Evolutionary conservation across 495 filamentous ascomycete species (phyloP).

Genomic region (Lasiosphaeria ovina): DNA sequence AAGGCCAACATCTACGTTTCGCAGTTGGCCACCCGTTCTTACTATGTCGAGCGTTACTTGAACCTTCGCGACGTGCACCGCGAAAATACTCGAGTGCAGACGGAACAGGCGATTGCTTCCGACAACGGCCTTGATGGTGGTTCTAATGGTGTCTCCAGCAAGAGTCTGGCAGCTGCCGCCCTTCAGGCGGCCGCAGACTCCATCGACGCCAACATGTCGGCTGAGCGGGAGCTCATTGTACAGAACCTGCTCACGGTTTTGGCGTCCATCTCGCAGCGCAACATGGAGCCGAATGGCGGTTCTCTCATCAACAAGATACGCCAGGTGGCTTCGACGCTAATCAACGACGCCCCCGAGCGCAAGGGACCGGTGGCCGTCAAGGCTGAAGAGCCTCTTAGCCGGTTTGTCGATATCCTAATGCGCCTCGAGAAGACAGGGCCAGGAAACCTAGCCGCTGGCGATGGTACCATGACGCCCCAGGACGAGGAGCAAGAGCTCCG

Average conservation of each 20-base stretch:
- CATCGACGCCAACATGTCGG: slow-evolving; percentile 54
- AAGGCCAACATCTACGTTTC: slow-evolving; percentile 78
- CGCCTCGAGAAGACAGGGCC: slow-evolving; percentile 60
- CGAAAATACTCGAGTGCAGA: slow-evolving; percentile 26
- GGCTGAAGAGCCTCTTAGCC: slow-evolving; percentile 62
- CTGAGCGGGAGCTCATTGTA: slow-evolving; percentile 73
- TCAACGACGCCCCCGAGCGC: slow-evolving; percentile 57
- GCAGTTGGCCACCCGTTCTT: slow-evolving; percentile 71
- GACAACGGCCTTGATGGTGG: slow-evolving; percentile 24
- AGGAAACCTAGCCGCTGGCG: slow-evolving; percentile 11
- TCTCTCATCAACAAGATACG: slow-evolving; percentile 72
- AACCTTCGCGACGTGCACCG: slow-evolving; percentile 58
- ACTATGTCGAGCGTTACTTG: slow-evolving; percentile 80
- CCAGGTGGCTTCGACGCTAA: slow-evolving; percentile 71
- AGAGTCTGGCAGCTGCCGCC: slow-evolving; percentile 25
- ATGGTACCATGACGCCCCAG: slow-evolving; percentile 38
- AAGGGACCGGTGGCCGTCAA: slow-evolving; percentile 55
- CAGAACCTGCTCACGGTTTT: slow-evolving; percentile 69
- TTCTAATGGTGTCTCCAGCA: slow-evolving; percentile 15
- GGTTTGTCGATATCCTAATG: slow-evolving; percentile 68
- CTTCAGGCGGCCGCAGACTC: slow-evolving; percentile 30
- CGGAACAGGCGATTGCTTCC: slow-evolving; percentile 12
- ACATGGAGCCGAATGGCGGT: slow-evolving; percentile 77
- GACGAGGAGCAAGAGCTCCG: slow-evolving; percentile 72
- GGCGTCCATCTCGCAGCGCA: slow-evolving; percentile 67